Conservation (phyloP, 2,329 filamentous ascomycete genomes). For the Alternaria metachromatica region DNA sequence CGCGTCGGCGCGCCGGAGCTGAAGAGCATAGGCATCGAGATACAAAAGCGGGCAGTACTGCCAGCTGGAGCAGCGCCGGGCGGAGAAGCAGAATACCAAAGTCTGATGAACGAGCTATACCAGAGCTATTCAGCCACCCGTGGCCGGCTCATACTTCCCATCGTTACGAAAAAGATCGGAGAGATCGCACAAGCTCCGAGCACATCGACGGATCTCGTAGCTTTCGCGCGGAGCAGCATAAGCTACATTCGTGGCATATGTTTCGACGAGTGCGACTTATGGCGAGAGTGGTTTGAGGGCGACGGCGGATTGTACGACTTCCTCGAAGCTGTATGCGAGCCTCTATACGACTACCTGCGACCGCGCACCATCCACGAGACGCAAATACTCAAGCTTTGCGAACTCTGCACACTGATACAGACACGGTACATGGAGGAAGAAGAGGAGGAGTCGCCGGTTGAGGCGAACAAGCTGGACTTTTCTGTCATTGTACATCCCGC, state of each 20-base stretch:
- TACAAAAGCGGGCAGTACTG: slow-evolving; percentile 69
- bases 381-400: slow-evolving; percentile 70
- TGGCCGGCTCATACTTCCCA: slow-evolving; percentile 64
- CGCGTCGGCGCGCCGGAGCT: slow-evolving; percentile 70
- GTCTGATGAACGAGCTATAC: slow-evolving; percentile 69
- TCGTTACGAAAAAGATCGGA: slow-evolving; percentile 67
- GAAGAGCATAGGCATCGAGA: slow-evolving; percentile 70
- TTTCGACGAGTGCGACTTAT: slow-evolving; percentile 71
- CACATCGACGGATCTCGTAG: slow-evolving; percentile 67
- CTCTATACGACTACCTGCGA: slow-evolving; percentile 69
- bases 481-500: slow-evolving; percentile 67
- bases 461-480: slow-evolving; percentile 66
- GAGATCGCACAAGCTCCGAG: slow-evolving; percentile 65
- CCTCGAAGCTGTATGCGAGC: slow-evolving; percentile 70
- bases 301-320: slow-evolving; percentile 70
- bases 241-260: slow-evolving; percentile 71
- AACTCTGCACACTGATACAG: slow-evolving; percentile 70
- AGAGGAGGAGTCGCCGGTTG: slow-evolving; percentile 56
- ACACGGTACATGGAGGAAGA: slow-evolving; percentile 67
- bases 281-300: slow-evolving; percentile 70
- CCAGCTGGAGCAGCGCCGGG: slow-evolving; percentile 65
- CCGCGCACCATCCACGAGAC: slow-evolving; percentile 71
- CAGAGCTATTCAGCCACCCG: slow-evolving; percentile 67
- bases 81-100: slow-evolving; percentile 69
- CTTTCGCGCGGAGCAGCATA: slow-evolving; percentile 69